Evolutionary conservation across 129 eudicot genomes (phyloP).

Genomic region (Helichrysum umbraculigerum): DNA sequence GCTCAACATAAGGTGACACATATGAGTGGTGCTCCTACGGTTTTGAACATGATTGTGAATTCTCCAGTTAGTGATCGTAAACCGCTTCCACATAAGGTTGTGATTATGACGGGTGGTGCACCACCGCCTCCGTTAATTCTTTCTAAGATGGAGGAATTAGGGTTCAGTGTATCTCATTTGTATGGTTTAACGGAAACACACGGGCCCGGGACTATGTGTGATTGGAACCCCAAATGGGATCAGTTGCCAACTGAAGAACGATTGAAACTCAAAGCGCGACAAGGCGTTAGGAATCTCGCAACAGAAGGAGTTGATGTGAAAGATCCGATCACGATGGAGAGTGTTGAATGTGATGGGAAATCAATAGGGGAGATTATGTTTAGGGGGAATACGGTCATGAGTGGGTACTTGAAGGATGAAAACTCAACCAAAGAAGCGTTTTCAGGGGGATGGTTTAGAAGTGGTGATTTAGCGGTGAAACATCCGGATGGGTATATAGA

Average conservation of each 20-base stretch:
- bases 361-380: constrained; percentile 71
- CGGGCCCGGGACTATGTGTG: constrained; percentile 68
- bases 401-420: constrained; percentile 59
- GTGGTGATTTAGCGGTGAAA: constrained; percentile 66
- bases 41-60: constrained; percentile 75
- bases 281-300: constrained; percentile 60
- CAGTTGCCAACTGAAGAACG: constrained; percentile 46
- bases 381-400: constrained; percentile 72
- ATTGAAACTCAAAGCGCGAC: constrained; percentile 57
- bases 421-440: constrained; percentile 64
- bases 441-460: constrained; percentile 62
- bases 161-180: constrained; percentile 61
- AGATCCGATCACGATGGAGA: constrained; percentile 57
- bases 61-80: constrained; percentile 43
- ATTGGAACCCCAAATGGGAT: constrained; percentile 83
- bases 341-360: constrained; percentile 55
- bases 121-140: constrained; percentile 70
- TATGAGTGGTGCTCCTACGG: constrained; percentile 93
- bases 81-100: constrained; percentile 66
- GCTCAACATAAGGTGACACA: constrained; percentile 64
- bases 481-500: constrained; percentile 66
- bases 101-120: constrained; percentile 66
- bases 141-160: constrained; percentile 58
- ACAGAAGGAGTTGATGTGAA: constrained; percentile 60
- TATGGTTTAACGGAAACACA: constrained; percentile 69